Evolutionary conservation across 2,329 filamentous ascomycete species (phyloP).

Genomic region (Fusarium nelsonii): DNA sequence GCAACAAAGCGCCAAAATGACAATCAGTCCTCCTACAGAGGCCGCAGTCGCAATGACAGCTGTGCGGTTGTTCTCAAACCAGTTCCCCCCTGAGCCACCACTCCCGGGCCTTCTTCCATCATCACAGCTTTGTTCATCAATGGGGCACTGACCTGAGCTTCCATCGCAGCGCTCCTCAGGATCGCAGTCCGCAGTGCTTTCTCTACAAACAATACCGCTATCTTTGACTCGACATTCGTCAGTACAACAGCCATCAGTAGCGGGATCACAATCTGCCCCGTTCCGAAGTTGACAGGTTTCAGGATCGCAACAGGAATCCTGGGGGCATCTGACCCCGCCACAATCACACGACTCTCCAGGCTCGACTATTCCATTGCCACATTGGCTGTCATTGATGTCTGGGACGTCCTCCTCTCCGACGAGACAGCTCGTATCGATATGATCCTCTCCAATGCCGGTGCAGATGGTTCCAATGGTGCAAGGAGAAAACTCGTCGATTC

Average conservation of each 20-base stretch:
- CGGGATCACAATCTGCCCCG: conserved; percentile 26
- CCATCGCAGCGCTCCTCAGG: conserved; percentile 30
- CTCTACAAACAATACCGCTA: conserved; percentile 13
- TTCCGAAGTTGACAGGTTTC: conserved; percentile 21
- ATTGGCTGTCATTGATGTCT: conserved; percentile 81
- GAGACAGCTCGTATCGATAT: conserved; percentile 78
- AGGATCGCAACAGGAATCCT: conserved; percentile 26
- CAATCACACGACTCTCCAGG: conserved; percentile 33
- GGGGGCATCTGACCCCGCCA: conserved; percentile 11
- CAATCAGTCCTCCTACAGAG: conserved; percentile 24
- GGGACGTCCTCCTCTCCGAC: conserved; percentile 77
- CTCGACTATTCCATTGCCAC: conserved; percentile 73
- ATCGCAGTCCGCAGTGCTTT: conserved; percentile 19
- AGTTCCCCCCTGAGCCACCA: not conserved
- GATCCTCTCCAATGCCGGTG: conserved; percentile 78
- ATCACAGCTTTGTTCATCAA: conserved; percentile 20
- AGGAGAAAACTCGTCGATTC: conserved; percentile 80
- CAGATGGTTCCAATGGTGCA: conserved; percentile 91
- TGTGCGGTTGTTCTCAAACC: conserved; percentile 37
- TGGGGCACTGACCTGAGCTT: conserved; percentile 15
- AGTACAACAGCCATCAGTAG: conserved; percentile 22
- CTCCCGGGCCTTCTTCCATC: not conserved
- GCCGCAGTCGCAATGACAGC: conserved; percentile 22
- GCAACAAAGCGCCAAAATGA: conserved; percentile 3
- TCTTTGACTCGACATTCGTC: conserved; percentile 19